Conservation (phyloP, 768 basidiomycete genomes). For the Dendrothele bispora region DNA sequence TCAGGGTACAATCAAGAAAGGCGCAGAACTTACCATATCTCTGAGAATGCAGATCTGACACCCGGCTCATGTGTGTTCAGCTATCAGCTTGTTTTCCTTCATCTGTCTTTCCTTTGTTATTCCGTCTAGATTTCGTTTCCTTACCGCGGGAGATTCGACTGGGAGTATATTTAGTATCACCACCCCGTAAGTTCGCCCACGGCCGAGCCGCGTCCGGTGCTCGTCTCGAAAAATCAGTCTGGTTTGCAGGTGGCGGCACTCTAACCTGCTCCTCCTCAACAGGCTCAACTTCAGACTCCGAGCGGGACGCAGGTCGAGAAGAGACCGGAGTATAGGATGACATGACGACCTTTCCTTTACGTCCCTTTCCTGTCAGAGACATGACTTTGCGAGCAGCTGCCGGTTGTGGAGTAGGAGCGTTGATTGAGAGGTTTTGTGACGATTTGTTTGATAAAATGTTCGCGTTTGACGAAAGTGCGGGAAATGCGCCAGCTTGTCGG, state of each 20-base stretch:
- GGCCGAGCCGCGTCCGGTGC: slow-evolving; percentile 30
- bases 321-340: slow-evolving; percentile 45
- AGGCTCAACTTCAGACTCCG: slow-evolving; percentile 31
- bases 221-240: slow-evolving; percentile 35
- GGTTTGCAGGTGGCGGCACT: slow-evolving; percentile 36
- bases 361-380: slow-evolving; percentile 54
- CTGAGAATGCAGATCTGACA: too few species aligned
- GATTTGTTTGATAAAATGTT: slow-evolving; percentile 2
- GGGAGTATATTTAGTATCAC: too few species aligned
- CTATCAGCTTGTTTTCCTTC: too few species aligned
- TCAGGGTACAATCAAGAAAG: too few species aligned
- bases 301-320: slow-evolving; percentile 35
- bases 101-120: too few species aligned
- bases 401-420: slow-evolving; percentile 1
- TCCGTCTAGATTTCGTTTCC: too few species aligned
- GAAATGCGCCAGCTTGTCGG: slow-evolving; percentile 60
- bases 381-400: slow-evolving; percentile 52
- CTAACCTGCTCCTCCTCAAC: slow-evolving; percentile 36
- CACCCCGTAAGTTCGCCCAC: slow-evolving; percentile 43
- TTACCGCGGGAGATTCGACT: too few species aligned
- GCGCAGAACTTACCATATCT: too few species aligned
- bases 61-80: too few species aligned
- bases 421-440: background rate
- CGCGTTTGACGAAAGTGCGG: slow-evolving; percentile 38
- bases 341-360: slow-evolving; percentile 50